Evolutionary conservation across 2,329 filamentous ascomycete species (phyloP), one percentile per base, ranked within the genome.

Genomic region (Microcyclospora tardicrescens): DNA sequence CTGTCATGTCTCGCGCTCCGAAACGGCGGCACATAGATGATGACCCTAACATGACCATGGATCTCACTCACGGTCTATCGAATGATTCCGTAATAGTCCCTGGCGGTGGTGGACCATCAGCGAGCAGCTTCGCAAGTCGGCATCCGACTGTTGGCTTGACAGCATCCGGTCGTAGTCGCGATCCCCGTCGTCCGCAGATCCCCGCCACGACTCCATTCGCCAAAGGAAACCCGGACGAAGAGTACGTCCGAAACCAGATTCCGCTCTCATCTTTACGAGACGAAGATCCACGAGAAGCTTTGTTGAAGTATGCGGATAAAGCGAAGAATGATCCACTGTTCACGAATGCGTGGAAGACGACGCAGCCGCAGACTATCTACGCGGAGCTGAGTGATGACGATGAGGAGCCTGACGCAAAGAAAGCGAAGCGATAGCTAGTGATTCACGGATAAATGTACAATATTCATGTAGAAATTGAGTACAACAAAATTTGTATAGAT

Each of bases 1-100:
- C 84, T 43, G 82, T 96, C 48, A 86, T 98, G 77, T 87, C 82
- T 44, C 84, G 85, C 54, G 86, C 86, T 0, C 87, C 91, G 2
- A 96, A 98, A 66, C 87, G 85, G 52, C 81, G 89, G 2, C 89
- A 98, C 58, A 78, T 98, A 43, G 91, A 98, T 58, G 91, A 98
- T 61, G 85, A 96, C 60, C 78, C 86, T 1, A 77, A 76, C 42
- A 70, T 93, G 28, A 94, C 87, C 1, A 93, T 83, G 58, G 86
- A 94, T 56, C 75, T 86, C 51, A 74, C 80, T 4, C 68, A 80
- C 3, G 87, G 85, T 11, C 71, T 96, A 42, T 86, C 86, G 1
- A 84, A 79, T 34, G 89, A 96, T 54, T 75, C 79, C 8, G 83
- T 93, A 44, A 65, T 93, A 39, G 79, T 61, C 3, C 61, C 65